Evolutionary conservation across 2,329 filamentous ascomycete species (phyloP), one percentile per base, ranked within the genome.

Genomic region (Apiospora malaysiana): DNA sequence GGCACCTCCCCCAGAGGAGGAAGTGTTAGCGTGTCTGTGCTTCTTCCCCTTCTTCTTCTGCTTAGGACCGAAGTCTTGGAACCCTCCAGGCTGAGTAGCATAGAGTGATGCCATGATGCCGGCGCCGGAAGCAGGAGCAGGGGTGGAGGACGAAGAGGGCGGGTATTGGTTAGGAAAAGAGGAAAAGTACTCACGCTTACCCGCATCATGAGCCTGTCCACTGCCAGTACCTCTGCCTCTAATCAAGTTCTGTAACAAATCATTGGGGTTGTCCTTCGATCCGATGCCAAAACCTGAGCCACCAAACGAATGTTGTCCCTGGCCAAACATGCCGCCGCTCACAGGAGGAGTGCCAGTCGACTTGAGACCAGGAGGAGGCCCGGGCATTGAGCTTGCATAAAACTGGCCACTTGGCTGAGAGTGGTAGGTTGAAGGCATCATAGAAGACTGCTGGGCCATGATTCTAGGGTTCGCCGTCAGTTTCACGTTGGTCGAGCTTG

Each of bases 11-110:
- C 93, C 93, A 91, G 94, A 97, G 91, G 95, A 98, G 93, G 95
- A 97, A 95, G 95, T 98, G 94, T 98, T 97, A 96, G 94, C 95
- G 92, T 98, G 95, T 92, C 95, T 97, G 90, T 98, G 95, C 94
- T 98, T 98, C 91, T 97, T 98, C 88, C 94, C 94, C 94, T 97
- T 97, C 91, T 97, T 98, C 92, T 97, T 97, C 90, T 97, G 94
- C 92, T 97, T 97, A 87, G 93, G 92, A 86, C 93, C 93, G 86
- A 92, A 91, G 83, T 97, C 94, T 91, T 95, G 93, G 87, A 94
- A 94, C 85, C 90, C 90, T 87, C 93, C 93, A 87, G 92, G 87
- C 86, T 93, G 92, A 82, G 91, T 88, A 86, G 93, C 93, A 88
- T 97, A 97, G 88, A 96, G 93, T 89, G 93, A 93, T 89, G 90